Conservation (phyloP, 352 stramenopile genomes). For the Achlya hypogyna region DNA sequence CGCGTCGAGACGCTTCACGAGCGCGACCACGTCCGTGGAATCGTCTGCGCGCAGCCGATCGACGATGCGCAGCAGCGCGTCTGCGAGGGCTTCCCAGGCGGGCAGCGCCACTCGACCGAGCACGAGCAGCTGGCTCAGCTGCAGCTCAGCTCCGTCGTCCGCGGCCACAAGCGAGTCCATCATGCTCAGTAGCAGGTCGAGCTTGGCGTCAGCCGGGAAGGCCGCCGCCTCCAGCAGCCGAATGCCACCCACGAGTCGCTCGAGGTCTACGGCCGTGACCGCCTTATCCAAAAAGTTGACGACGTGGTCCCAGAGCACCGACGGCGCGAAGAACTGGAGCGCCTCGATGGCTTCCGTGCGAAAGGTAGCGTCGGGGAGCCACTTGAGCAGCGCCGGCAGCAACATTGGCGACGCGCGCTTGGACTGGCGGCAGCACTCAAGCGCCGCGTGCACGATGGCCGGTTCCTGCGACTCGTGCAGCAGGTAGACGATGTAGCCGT, state of each 20-base stretch:
- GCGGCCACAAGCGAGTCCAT: conserved; percentile 16
- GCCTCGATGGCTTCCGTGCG: conserved; percentile 56
- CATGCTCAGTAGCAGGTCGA: conserved; percentile 25
- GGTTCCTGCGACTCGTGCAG: conserved; percentile 53
- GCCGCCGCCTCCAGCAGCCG: conserved; percentile 37
- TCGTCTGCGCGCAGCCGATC: conserved; percentile 27
- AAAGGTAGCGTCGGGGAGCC: conserved; percentile 54
- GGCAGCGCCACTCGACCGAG: conserved; percentile 4
- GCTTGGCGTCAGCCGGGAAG: conserved; percentile 61
- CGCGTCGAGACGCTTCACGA: conserved; percentile 52
- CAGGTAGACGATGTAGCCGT: conserved; percentile 78
- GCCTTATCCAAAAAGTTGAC: conserved; percentile 19
- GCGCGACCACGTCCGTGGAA: background rate
- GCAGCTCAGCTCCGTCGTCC: background rate
- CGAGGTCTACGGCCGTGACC: background rate
- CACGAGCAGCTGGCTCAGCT: background rate
- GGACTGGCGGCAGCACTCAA: conserved; percentile 74
- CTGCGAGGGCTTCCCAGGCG: conserved; percentile 10
- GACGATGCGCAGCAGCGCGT: conserved; percentile 16
- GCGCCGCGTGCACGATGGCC: conserved; percentile 63
- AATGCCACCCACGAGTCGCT: background rate
- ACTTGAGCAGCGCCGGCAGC: conserved; percentile 72
- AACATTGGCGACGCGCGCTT: conserved; percentile 72
- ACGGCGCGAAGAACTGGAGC: conserved; percentile 58
- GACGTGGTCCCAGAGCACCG: conserved; percentile 38